Evolutionary conservation across 345 rosid species (phyloP).

Genomic region (Aegle marmelos): DNA sequence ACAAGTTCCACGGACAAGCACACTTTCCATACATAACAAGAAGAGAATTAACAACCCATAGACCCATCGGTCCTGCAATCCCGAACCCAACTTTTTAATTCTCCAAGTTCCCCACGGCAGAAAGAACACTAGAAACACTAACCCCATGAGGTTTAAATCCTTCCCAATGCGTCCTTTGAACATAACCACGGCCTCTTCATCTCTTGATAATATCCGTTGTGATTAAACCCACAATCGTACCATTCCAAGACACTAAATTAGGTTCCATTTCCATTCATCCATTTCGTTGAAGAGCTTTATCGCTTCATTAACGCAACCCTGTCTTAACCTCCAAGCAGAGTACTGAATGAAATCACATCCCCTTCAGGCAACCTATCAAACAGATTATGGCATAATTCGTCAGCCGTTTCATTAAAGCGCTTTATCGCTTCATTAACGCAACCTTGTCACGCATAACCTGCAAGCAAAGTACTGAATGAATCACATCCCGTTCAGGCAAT

Average conservation of each 20-base stretch:
- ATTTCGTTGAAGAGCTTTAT: slow-evolving; percentile 16
- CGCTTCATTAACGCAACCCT: slow-evolving; percentile 22
- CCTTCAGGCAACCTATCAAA: slow-evolving; percentile 33
- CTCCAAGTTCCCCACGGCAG: slow-evolving; percentile 30
- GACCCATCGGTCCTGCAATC: slow-evolving; percentile 26
- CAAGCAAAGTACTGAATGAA: slow-evolving; percentile 29
- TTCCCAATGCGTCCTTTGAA: slow-evolving; percentile 24
- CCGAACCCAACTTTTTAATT: slow-evolving; percentile 23
- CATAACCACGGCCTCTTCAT: slow-evolving; percentile 1
- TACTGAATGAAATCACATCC: slow-evolving; percentile 27
- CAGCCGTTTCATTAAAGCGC: no score
- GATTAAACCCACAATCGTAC: slow-evolving; percentile 33
- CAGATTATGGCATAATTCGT: slow-evolving; percentile 15
- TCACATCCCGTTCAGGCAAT: slow-evolving; percentile 27
- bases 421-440: slow-evolving; percentile 11
- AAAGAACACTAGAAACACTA: slow-evolving; percentile 30
- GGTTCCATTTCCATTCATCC: slow-evolving; percentile 10
- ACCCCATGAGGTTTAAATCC: slow-evolving; percentile 30
- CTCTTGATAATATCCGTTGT: slow-evolving; percentile 20
- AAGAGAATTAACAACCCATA: slow-evolving; percentile 17
- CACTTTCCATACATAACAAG: slow-evolving; percentile 40
- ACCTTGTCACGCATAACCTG: slow-evolving; percentile 22
- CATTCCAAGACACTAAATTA: slow-evolving; percentile 37
- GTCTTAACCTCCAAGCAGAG: slow-evolving; percentile 27
- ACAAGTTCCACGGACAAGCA: slow-evolving; percentile 23